phyloP scores from a whole-genome alignment of 2,329 filamentous ascomycete genomes.

The Colletotrichum destructivum region DNA sequence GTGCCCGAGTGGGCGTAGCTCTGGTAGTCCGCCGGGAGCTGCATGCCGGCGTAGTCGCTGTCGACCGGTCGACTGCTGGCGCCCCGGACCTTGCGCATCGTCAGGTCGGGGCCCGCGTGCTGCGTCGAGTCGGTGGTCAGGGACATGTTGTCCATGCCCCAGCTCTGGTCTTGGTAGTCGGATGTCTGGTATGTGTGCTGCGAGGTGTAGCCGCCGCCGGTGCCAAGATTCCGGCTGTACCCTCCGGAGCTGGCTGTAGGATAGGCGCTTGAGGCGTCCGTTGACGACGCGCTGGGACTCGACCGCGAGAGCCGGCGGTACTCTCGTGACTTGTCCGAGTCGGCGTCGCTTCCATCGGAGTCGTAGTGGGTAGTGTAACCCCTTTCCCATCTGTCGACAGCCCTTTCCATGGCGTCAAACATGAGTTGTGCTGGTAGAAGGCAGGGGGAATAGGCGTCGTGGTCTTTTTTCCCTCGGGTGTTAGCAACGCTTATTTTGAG shows the following conservation, averaged over 20 bases:
- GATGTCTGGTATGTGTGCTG: constrained; percentile 29
- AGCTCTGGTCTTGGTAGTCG: constrained; percentile 33
- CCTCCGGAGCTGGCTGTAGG: constrained; percentile 23
- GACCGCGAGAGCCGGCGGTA: constrained; percentile 34
- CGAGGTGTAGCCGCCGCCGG: constrained; percentile 12
- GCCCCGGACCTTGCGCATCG: too few species aligned
- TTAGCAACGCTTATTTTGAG: background rate
- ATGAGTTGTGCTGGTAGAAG: constrained; percentile 37
- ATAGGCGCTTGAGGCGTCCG: constrained; percentile 37
- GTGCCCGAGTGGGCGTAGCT: constrained; percentile 25
- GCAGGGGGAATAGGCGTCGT: constrained; percentile 38
- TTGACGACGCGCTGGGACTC: constrained; percentile 34
- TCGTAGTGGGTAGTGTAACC: constrained; percentile 34
- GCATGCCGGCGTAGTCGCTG: constrained; percentile 22
- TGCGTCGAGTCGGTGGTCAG: constrained; percentile 16
- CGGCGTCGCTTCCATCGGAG: constrained; percentile 38
- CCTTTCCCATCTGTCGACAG: constrained; percentile 38
- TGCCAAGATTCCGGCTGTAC: constrained; percentile 33
- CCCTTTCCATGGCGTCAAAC: constrained; percentile 39
- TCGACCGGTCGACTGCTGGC: constrained; percentile 16
- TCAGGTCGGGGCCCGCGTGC: background rate
- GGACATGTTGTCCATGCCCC: constrained; percentile 32
- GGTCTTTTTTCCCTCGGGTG: constrained; percentile 1
- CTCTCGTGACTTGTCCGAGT: constrained; percentile 35
- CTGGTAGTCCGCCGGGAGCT: constrained; percentile 28